Evolutionary conservation across 2,329 filamentous ascomycete species (phyloP).

Genomic region (Madurella fahalii): DNA sequence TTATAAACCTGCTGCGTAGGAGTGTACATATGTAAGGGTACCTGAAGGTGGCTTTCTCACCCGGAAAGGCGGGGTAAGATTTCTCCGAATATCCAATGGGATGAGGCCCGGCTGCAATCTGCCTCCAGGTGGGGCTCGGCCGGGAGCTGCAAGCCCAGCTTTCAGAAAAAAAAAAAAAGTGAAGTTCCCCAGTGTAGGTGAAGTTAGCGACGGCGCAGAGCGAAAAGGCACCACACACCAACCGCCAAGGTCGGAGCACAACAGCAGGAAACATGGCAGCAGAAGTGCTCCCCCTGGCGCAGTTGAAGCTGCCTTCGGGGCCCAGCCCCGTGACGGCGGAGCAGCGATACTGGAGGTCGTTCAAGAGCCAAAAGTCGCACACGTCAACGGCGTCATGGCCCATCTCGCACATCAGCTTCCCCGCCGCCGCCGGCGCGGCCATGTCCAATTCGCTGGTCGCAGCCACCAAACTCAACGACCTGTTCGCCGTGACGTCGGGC

Average conservation of each 20-base stretch:
- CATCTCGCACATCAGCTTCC: slow-evolving; percentile 84
- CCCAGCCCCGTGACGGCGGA: slow-evolving; percentile 83
- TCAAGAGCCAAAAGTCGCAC: slow-evolving; percentile 85
- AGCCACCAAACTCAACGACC: slow-evolving; percentile 55
- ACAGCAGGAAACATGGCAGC: slow-evolving; percentile 64
- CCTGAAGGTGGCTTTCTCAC: too few species aligned
- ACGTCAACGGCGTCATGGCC: slow-evolving; percentile 87
- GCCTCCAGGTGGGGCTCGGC: neutral
- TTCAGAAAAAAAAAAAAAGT: slow-evolving; percentile 3
- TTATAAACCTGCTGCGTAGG: too few species aligned
- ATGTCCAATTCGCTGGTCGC: slow-evolving; percentile 34
- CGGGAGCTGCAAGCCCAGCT: neutral
- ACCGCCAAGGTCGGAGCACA: slow-evolving; percentile 5
- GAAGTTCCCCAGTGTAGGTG: too few species aligned
- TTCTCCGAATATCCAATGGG: neutral
- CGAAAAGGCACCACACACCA: neutral
- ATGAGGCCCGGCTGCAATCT: neutral
- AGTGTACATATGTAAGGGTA: too few species aligned
- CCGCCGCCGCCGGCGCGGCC: slow-evolving; percentile 42
- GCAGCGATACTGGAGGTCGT: slow-evolving; percentile 93
- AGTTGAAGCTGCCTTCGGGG: slow-evolving; percentile 77
- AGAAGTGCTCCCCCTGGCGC: slow-evolving; percentile 73
- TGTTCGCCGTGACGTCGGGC: slow-evolving; percentile 92
- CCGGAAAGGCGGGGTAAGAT: neutral
- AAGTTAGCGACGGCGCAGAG: neutral